Evolutionary conservation across 106 monocot species (phyloP).

Genomic region (Ottelia alismoides): DNA sequence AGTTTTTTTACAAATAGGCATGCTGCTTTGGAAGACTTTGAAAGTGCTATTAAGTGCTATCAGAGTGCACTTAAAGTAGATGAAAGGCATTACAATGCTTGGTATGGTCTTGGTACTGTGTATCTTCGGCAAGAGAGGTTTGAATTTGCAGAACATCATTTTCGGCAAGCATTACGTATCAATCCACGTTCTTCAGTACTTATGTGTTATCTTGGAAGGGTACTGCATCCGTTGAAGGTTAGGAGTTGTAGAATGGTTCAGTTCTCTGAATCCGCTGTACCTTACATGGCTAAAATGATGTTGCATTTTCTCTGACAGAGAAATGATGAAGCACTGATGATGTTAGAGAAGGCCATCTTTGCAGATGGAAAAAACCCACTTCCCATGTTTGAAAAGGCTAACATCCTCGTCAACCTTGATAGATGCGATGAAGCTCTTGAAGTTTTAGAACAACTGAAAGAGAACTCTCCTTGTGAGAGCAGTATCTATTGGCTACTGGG

Average conservation of each 20-base stretch:
- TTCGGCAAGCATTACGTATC: conserved; percentile 57
- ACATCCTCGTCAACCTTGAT: conserved; percentile 55
- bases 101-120: conserved; percentile 93
- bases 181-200: conserved; percentile 85
- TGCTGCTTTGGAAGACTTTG: conserved; percentile 85
- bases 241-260: no score
- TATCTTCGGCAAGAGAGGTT: conserved; percentile 97
- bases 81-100: conserved; percentile 94
- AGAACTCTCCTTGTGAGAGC: conserved; percentile 64
- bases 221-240: conserved; percentile 80
- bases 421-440: conserved; percentile 74
- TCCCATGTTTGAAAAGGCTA: conserved; percentile 84
- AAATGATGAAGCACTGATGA: conserved; percentile 60
- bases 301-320: no score
- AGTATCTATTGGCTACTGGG: conserved; percentile 88
- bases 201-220: conserved; percentile 95
- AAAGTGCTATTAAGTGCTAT: conserved; percentile 88
- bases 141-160: conserved; percentile 94
- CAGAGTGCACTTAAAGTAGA: conserved; percentile 80
- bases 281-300: no score
- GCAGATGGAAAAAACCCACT: conserved; percentile 88
- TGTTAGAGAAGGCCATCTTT: conserved; percentile 68
- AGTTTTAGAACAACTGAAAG: conserved; percentile 59
- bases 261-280: no score
- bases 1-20: conserved; percentile 34